Base-by-base conservation (phyloP, 441 rosid genomes). In the Hypseocharis bilobata region DNA sequence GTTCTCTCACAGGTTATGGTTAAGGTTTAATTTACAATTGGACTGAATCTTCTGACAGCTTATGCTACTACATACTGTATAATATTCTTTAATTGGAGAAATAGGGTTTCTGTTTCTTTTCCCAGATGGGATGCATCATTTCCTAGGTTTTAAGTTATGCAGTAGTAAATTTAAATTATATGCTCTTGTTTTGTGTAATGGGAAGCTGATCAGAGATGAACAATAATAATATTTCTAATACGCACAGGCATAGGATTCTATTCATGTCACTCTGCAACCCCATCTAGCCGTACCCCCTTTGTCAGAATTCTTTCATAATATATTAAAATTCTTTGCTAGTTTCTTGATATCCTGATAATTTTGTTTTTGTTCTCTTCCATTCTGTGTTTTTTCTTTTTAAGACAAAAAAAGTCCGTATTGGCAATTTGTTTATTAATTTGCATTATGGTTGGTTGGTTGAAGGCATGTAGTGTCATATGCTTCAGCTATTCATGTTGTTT, bases 111-210 rank as follows among this genome's bases (percentile, higher is more conserved):
- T n/a, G n/a, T n/a, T n/a, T n/a, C n/a, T n/a, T 36, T 52, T 51
- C 28, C 75, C 16, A 63, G 69, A 56, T 44, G 36, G 6, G 36
- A 1, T 3, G 36, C 36, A 45, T 45, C 52, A 45, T 45, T 45
- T 45, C 52, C 52, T 45, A 45, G 52, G 52, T 45, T 45, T 45
- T 17, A 45, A 16, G 52, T 45, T 0, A 45, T 22, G 16, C n/a
- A n/a, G n/a, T n/a, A n/a, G 6, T 4, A 16, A 16, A 0, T 45
- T 16, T 45, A 14, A 11, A 40, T 40, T 45, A 6, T 45, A 16
- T 45, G 52, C 4, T 17, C 22, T 45, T 45, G 16, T 45, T 45
- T 16, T 4, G 52, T 45, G 52, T 16, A 45, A 16, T 45, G 4
- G 1, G 0, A 11, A 11, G n/a, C 5, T 44, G 16, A 14, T 10